Evolutionary conservation across 2,329 filamentous ascomycete genomes (phyloP).

Genomic region (Ophiostoma angusticollis): DNA sequence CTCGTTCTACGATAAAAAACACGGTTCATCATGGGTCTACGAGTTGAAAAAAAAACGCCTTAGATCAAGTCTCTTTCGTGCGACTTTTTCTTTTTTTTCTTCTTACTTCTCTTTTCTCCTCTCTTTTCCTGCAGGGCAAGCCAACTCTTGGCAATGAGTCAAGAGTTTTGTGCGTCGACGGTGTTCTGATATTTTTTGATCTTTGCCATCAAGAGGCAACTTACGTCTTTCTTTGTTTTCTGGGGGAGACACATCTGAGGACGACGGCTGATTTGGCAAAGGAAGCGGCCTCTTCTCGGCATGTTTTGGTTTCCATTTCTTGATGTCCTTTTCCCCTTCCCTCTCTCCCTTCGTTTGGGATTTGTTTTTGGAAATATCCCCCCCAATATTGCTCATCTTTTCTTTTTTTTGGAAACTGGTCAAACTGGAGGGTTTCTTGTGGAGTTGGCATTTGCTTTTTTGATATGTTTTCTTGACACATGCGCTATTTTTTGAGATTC

Average conservation of each 20-base stretch:
- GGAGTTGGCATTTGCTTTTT: slow-evolving; percentile 13
- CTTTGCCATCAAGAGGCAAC: slow-evolving; percentile 4
- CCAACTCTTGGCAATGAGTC: slow-evolving; percentile 1
- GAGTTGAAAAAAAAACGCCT: slow-evolving; percentile 36
- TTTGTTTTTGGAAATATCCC: neutral
- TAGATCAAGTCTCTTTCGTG: slow-evolving; percentile 32
- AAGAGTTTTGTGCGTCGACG: slow-evolving; percentile 3
- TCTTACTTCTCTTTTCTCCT: slow-evolving; percentile 3
- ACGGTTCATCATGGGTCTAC: slow-evolving; percentile 37
- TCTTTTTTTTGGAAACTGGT: slow-evolving; percentile 7
- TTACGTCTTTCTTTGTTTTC: slow-evolving; percentile 1
- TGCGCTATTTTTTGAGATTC: slow-evolving; percentile 9
- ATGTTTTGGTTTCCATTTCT: slow-evolving; percentile 3
- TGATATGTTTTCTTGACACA: neutral
- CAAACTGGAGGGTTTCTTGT: slow-evolving; percentile 9
- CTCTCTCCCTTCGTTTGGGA: slow-evolving; percentile 6
- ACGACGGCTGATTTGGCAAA: slow-evolving; percentile 7
- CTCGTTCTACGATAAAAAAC: slow-evolving; percentile 27
- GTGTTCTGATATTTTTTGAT: slow-evolving; percentile 11
- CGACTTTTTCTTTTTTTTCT: slow-evolving; percentile 3
- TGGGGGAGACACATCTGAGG: slow-evolving; percentile 8
- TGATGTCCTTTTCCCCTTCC: neutral
- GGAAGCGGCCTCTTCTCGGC: slow-evolving; percentile 5
- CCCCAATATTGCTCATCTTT: neutral
- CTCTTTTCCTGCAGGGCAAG: neutral